Evolutionary conservation across 345 rosid species (phyloP).

Genomic region (Gossypium thurberi): DNA sequence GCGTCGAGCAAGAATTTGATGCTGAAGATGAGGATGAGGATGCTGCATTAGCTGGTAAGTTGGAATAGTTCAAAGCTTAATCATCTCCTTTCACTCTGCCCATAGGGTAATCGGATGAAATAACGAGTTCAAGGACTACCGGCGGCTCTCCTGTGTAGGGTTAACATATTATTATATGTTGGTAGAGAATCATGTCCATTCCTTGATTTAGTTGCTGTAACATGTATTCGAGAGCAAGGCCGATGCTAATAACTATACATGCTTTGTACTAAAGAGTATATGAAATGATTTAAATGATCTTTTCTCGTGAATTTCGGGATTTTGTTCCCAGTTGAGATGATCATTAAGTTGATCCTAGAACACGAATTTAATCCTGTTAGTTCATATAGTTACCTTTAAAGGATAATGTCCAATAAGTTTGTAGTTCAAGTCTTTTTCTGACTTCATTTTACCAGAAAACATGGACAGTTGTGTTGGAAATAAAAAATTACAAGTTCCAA

Average conservation of each 20-base stretch:
- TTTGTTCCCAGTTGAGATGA: background rate
- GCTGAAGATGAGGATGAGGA: constrained; percentile 44
- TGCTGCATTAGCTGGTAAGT: constrained; percentile 37
- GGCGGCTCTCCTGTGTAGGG: background rate
- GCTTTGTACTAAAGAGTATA: background rate
- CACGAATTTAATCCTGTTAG: no score
- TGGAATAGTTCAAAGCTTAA: constrained; percentile 32
- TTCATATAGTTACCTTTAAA: no score
- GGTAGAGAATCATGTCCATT: constrained; percentile 1
- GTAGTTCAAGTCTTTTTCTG: no score
- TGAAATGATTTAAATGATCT: background rate
- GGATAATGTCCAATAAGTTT: no score
- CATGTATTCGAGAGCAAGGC: background rate
- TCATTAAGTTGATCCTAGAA: background rate
- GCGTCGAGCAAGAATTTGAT: constrained; percentile 84
- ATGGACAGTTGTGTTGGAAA: no score
- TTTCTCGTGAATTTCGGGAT: no score
- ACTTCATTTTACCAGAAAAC: no score
- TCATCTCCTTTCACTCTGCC: background rate
- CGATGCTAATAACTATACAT: background rate
- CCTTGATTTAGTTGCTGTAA: constrained; percentile 3
- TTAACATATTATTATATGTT: background rate
- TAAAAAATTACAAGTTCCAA: no score
- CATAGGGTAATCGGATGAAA: background rate
- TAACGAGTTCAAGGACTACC: background rate